Percentiles rank a stretch among this genome's conserved stretches.
phyloP scores from a whole-genome alignment of 352 stramenopile genomes.

The Phytophthora meadii region DNA sequence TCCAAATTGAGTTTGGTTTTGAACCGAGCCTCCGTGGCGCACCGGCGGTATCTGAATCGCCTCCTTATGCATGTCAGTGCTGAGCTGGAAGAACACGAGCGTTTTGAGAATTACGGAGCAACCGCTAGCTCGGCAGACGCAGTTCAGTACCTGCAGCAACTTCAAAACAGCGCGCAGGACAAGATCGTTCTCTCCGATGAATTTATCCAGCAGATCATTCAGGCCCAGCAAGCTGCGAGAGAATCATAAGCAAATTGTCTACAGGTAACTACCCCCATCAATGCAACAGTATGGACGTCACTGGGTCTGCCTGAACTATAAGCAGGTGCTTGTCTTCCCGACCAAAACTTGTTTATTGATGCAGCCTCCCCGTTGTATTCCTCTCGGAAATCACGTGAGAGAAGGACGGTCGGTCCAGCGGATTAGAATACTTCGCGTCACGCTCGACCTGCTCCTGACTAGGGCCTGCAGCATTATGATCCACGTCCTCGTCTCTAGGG shows the following conservation, averaged over 20 bases:
- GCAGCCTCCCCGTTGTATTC: slow-evolving; percentile 35
- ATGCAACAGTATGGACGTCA: slow-evolving; percentile 17
- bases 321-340: background rate
- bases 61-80: slow-evolving; percentile 70
- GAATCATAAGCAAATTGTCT: slow-evolving; percentile 59
- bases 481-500: slow-evolving; percentile 10
- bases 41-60: slow-evolving; percentile 77
- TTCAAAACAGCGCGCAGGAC: slow-evolving; percentile 87
- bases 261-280: slow-evolving; percentile 14
- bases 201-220: slow-evolving; percentile 89
- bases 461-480: slow-evolving; percentile 6
- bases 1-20: slow-evolving; percentile 75
- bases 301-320: slow-evolving; percentile 1
- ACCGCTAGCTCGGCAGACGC: slow-evolving; percentile 84
- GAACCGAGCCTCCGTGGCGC: slow-evolving; percentile 59
- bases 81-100: slow-evolving; percentile 80
- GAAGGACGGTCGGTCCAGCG: slow-evolving; percentile 42
- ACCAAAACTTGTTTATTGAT: slow-evolving; percentile 19
- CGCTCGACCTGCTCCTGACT: slow-evolving; percentile 16
- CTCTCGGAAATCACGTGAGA: slow-evolving; percentile 38
- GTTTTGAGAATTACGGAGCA: slow-evolving; percentile 76
- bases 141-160: slow-evolving; percentile 87
- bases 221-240: slow-evolving; percentile 77
- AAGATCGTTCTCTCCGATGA: slow-evolving; percentile 88
- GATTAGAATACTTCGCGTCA: slow-evolving; percentile 27